These are phyloP conservation scores for Periconia sp. DNA, from an alignment of 2,329 filamentous ascomycete species.

Conservation along the genomic window DNA sequence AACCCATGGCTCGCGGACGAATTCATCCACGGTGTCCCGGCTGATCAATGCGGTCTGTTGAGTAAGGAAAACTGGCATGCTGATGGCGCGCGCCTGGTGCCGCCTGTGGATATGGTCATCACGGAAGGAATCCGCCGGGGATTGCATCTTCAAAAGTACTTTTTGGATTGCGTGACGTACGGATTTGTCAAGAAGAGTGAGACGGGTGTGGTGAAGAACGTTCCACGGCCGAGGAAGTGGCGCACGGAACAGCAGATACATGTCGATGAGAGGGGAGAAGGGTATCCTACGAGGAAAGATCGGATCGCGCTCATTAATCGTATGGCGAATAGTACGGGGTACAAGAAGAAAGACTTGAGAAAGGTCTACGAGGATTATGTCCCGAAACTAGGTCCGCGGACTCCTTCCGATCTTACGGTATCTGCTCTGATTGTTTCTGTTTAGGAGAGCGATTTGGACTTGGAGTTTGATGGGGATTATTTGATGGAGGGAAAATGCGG, in stretches of 20 bases:
- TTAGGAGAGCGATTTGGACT: too few species aligned
- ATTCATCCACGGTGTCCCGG: conserved; percentile 19
- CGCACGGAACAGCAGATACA: conserved; percentile 53
- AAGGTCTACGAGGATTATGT: too few species aligned
- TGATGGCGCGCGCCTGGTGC: conserved; percentile 59
- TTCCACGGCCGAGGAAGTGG: conserved; percentile 51
- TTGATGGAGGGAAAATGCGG: too few species aligned
- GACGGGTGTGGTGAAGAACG: conserved; percentile 45
- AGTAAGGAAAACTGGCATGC: conserved; percentile 49
- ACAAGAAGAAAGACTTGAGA: neutral
- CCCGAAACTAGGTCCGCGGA: too few species aligned
- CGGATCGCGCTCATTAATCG: conserved; percentile 1
- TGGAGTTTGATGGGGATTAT: too few species aligned
- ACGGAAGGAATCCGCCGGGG: conserved; percentile 57
- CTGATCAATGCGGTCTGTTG: conserved; percentile 40
- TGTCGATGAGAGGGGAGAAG: conserved; percentile 7
- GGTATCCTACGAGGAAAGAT: conserved; percentile 8
- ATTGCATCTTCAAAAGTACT: conserved; percentile 56
- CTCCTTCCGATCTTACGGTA: too few species aligned
- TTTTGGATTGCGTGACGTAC: conserved; percentile 62
- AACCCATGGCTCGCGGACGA: conserved; percentile 27
- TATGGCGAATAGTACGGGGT: neutral
- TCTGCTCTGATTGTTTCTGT: too few species aligned
- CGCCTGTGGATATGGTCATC: conserved; percentile 39
- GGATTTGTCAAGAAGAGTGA: conserved; percentile 59